A percentile compares a stretch with the other conserved stretches of the same genome.
Conservation (phyloP, 2,329 filamentous ascomycete species). For the Aspergillus nomiae region DNA sequence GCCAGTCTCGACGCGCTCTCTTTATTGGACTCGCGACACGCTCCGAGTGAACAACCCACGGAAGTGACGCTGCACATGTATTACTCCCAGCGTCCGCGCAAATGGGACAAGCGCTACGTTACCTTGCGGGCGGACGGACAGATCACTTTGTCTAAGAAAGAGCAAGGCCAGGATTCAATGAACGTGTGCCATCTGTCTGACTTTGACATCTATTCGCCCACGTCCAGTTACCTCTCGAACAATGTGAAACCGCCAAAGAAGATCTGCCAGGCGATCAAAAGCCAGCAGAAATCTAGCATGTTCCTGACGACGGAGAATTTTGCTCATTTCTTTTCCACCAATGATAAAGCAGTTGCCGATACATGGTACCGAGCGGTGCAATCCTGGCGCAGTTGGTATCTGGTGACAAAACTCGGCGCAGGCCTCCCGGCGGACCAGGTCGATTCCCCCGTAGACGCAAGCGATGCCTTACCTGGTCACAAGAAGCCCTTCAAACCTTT, state of each 20-base stretch:
- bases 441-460: slow-evolving; percentile 16
- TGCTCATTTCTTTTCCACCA: slow-evolving; percentile 87
- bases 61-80: slow-evolving; percentile 73
- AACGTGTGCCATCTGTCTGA: slow-evolving; percentile 85
- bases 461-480: slow-evolving; percentile 15
- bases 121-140: slow-evolving; percentile 75
- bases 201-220: slow-evolving; percentile 86
- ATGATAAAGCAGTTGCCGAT: slow-evolving; percentile 67
- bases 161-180: slow-evolving; percentile 66
- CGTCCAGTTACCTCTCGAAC: slow-evolving; percentile 66
- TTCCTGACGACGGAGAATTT: slow-evolving; percentile 83
- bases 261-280: slow-evolving; percentile 85
- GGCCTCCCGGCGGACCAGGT: slow-evolving; percentile 42
- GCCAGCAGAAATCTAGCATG: slow-evolving; percentile 82
- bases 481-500: slow-evolving; percentile 62
- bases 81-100: slow-evolving; percentile 77
- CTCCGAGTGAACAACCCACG: slow-evolving; percentile 63
- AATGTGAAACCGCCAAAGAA: slow-evolving; percentile 81
- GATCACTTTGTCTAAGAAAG: slow-evolving; percentile 69
- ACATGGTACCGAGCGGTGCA: slow-evolving; percentile 73
- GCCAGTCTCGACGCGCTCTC: slow-evolving; percentile 51
- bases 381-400: slow-evolving; percentile 87
- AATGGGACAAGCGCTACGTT: slow-evolving; percentile 85
- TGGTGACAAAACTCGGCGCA: slow-evolving; percentile 71
- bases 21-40: slow-evolving; percentile 64